Conservation (phyloP, 495 filamentous ascomycete genomes). For the Tuber melanosporum region DNA sequence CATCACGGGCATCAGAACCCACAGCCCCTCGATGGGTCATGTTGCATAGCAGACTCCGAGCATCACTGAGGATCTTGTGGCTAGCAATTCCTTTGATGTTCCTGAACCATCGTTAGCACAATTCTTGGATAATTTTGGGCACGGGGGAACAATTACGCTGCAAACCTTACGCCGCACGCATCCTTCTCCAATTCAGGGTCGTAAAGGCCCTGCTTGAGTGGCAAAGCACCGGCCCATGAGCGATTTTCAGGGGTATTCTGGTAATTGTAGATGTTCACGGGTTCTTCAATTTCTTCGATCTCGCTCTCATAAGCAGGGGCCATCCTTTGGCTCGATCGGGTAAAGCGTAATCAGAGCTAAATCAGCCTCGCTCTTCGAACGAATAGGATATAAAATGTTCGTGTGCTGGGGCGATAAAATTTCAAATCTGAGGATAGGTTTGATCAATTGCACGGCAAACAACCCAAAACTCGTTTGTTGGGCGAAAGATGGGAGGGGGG, state of each 20-base stretch:
- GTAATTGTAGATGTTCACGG: constrained; percentile 69
- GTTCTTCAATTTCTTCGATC: constrained; percentile 56
- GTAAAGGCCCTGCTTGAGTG: constrained; percentile 96
- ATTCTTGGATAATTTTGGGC: background rate
- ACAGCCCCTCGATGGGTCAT: constrained; percentile 99
- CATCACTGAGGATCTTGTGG: constrained; percentile 99
- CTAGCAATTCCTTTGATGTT: constrained; percentile 96
- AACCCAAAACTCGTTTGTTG: background rate
- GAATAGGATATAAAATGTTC: background rate
- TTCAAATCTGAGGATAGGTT: background rate
- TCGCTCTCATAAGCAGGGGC: constrained; percentile 53
- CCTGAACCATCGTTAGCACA: constrained; percentile 47
- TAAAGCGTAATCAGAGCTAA: background rate
- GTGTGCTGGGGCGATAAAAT: background rate
- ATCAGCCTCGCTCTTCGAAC: background rate
- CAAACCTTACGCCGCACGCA: constrained; percentile 98
- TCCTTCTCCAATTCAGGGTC: constrained; percentile 96
- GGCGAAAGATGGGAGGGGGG: background rate
- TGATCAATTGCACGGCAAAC: background rate
- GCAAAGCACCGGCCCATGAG: constrained; percentile 93
- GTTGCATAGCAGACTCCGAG: constrained; percentile 92
- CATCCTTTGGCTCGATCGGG: constrained; percentile 29
- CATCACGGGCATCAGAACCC: constrained; percentile 93
- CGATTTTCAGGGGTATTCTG: constrained; percentile 72
- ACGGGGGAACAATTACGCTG: constrained; percentile 58